Base-by-base conservation (phyloP, 2,329 filamentous ascomycete genomes). In the Exophiala spinifera region DNA sequence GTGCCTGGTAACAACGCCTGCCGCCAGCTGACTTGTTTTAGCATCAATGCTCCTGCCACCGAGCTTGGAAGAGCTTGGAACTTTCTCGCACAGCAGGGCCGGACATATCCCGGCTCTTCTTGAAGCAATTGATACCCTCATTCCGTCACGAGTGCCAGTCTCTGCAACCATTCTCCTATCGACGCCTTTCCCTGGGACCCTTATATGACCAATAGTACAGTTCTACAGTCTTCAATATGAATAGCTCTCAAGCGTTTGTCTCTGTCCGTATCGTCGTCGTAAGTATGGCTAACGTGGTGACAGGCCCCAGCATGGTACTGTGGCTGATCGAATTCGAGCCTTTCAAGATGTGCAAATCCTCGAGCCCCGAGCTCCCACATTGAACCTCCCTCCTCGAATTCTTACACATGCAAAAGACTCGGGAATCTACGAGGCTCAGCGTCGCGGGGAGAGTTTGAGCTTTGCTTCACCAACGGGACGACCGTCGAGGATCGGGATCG, bases 321-420 rank as follows among this genome's bases (percentile, higher is more conserved):
- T 64, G 10, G 57, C 62, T 34, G 56, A 53, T 28, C 58, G 62
- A n/a, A 55, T 64, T 34, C 61, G 57, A 49, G 60, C 55, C 14
- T 63, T 65, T 19, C 63, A 65, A 45, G 53, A 54, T 31, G 50
- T 43, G 14, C 53, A 51, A 46, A 46, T 43, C 17, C 48, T 44
- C 39, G 46, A 58, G 31, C 34, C 46, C 23, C 44, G 31, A 31
- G 49, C 52, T 23, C 52, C 52, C 15, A 42, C 49, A 4, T 49
- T 54, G 36, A 25, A 49, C 17, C 49, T 39, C 28, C 33, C 46
- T 11, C 55, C 48, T n/a, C 57, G 49, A 31, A 34, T 49, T 28
- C 31, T 57, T 19, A 31, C 31, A 21, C 45, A 46, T 46, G 33
- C 49, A 31, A 39, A 40, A 44, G 54, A 52, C 3, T 51, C 47